Base-by-base conservation (phyloP, 2,329 filamentous ascomycete genomes). In the Elsinoe perseae region DNA sequence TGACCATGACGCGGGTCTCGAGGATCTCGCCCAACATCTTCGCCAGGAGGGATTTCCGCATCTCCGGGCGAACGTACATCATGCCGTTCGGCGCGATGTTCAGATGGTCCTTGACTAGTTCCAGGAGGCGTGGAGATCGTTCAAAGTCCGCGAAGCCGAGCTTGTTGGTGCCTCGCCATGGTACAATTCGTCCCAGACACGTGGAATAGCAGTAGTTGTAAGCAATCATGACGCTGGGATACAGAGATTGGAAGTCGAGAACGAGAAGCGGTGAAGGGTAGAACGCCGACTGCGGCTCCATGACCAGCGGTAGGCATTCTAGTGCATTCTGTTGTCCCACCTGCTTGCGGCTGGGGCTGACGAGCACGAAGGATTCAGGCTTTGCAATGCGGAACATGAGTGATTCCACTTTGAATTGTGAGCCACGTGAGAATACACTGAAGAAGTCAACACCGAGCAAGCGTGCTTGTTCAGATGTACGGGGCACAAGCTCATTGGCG, bases 121-220 rank as follows among this genome's bases (percentile, higher is more conserved):
- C 83, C 1, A 96, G 73, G 1, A 97, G 73, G 14, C 86, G 80
- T 30, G 84, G 78, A 61, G 91, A 82, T 21, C 93, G 82, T 61
- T 85, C 79, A 71, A 95, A 97, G 59, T 95, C 86, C 25, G 84
- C 83, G 67, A 97, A 95, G 0, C 93, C 93, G 86, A 98, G 89
- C 72, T 97, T 95, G 74, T 89, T 91, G 27, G 81, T 83, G 2
- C 90, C 91, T n/a, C 89, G 83, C 92, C 92, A 96, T 63, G 84
- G 82, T 25, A 84, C 81, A 36, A 95, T 84, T 27, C 93, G 83
- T 0, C 93, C 93, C 0, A 97, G 77, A 63, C 91, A 98, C 0
- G 93, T 98, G 0, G 93, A 97, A 68, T 98, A 98, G 73, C 93
- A 98, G 68, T 96, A 93, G 66, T 98, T 98, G 75, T 98, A 97